A percentile compares a stretch with the other conserved stretches of the same genome.
Conservation (phyloP, 441 rosid genomes). For the Gossypium schwendimanii region DNA sequence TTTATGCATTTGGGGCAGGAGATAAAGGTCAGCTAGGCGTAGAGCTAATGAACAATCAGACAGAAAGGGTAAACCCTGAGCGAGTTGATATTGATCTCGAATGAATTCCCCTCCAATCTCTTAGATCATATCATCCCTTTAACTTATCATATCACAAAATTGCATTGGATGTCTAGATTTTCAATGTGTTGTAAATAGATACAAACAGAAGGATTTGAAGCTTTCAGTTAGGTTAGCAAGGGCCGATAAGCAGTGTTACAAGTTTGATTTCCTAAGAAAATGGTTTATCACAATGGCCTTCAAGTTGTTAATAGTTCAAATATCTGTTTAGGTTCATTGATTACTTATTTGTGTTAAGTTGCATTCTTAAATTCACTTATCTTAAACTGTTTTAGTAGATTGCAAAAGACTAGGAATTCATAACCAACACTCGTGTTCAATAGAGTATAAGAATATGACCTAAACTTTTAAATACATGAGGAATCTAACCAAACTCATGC, state of each 20-base stretch:
- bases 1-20: conserved; percentile 81
- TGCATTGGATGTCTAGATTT: conserved; percentile 42
- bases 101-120: conserved; percentile 8
- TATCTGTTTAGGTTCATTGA: conserved; percentile 26
- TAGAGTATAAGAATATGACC: not conserved
- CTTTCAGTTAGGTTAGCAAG: conserved; percentile 32
- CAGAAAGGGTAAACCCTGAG: conserved; percentile 67
- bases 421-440: not conserved
- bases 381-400: not conserved
- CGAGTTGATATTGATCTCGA: conserved; percentile 54
- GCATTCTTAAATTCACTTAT: conserved; percentile 16
- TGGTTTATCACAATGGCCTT: conserved; percentile 24
- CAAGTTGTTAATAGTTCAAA: conserved; percentile 27
- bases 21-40: conserved; percentile 92
- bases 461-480: no score
- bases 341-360: conserved; percentile 22
- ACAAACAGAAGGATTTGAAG: conserved; percentile 31
- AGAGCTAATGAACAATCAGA: conserved; percentile 53
- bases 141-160: conserved; percentile 12
- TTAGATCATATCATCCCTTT: conserved; percentile 7
- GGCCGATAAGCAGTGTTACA: conserved; percentile 17
- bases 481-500: no score
- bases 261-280: conserved; percentile 17
- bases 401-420: not conserved
- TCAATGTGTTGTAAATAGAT: conserved; percentile 48